These are phyloP conservation scores for Oropetium thomaeum DNA, from an alignment of 176 grass and related monocot species.

Conservation along the genomic window DNA sequence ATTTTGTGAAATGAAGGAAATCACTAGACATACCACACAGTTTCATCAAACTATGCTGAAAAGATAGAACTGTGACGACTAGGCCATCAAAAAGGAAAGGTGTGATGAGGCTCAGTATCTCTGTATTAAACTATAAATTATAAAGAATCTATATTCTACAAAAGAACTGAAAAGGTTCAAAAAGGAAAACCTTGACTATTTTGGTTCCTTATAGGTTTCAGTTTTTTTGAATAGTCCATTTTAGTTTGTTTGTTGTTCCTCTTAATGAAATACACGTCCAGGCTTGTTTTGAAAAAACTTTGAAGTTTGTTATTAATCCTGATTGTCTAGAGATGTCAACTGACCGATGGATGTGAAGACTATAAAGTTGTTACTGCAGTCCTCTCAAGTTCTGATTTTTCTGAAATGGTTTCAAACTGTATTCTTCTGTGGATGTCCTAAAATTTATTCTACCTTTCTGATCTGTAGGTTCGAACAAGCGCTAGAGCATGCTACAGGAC, in stretches of 20 bases:
- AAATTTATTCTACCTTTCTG: background rate
- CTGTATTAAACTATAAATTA: conserved; percentile 5
- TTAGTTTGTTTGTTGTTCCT: no score
- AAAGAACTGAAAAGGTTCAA: background rate
- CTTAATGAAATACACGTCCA: no score
- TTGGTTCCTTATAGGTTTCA: background rate
- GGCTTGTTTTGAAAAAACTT: no score
- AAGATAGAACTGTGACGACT: background rate
- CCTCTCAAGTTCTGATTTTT: background rate
- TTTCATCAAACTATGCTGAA: conserved; percentile 7
- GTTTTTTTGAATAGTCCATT: background rate
- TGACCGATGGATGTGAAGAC: background rate
- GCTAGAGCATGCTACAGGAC: conserved; percentile 85
- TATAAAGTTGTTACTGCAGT: background rate
- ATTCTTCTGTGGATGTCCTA: background rate
- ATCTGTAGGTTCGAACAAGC: conserved; percentile 64
- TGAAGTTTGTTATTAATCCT: background rate
- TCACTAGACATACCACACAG: background rate
- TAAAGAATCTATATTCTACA: background rate
- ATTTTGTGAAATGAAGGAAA: background rate
- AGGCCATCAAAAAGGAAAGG: background rate
- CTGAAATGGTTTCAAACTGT: background rate
- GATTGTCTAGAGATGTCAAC: background rate
- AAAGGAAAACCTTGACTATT: background rate
- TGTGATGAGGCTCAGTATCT: background rate